phyloP scores from a whole-genome alignment of 108 stramenopile genomes.

The Schizochytrium sp. region DNA sequence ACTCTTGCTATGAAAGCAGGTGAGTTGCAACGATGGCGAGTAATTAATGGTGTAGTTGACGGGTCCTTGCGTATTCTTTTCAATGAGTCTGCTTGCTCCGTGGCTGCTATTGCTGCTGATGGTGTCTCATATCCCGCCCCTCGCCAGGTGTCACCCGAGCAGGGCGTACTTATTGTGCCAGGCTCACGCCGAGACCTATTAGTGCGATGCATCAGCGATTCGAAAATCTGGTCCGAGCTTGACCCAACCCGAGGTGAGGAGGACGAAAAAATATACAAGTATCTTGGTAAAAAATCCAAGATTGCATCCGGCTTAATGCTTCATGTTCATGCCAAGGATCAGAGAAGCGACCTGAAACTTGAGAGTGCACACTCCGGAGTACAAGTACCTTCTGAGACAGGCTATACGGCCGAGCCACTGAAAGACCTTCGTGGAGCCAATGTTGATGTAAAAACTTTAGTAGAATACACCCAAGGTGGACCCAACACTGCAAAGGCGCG shows the following conservation, averaged over 20 bases:
- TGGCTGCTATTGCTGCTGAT: constrained; percentile 48
- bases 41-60: constrained; percentile 44
- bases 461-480: constrained; percentile 38
- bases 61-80: background rate
- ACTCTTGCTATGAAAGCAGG: background rate
- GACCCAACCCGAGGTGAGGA: background rate
- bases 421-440: background rate
- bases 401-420: background rate
- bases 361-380: constrained; percentile 4
- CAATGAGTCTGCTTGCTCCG: background rate
- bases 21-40: constrained; percentile 6
- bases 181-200: constrained; percentile 51
- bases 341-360: background rate
- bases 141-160: background rate
- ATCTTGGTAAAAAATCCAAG: constrained; percentile 31
- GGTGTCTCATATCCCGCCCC: constrained; percentile 38
- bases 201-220: constrained; percentile 11
- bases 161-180: constrained; percentile 43
- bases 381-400: background rate
- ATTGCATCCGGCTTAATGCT: background rate
- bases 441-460: background rate
- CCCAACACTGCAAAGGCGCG: background rate
- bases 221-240: background rate
- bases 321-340: background rate
- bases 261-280: background rate